Evolutionary conservation across 1,284 basidiomycete species (phyloP).

Genomic region (Cutaneotrichosporon arboriforme): DNA sequence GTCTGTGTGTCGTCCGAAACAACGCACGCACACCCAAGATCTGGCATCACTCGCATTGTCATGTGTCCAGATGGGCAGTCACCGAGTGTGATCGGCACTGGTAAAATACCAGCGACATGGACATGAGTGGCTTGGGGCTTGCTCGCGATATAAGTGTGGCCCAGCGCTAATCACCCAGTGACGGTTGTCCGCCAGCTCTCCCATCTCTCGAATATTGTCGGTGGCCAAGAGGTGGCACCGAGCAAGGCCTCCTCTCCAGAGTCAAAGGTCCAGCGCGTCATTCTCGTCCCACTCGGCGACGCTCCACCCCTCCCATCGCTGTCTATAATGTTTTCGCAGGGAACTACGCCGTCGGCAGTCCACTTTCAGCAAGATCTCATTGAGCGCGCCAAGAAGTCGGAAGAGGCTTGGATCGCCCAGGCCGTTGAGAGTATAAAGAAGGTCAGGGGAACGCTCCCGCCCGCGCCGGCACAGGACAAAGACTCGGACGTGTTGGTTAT

Average conservation of each 20-base stretch:
- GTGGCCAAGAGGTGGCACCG: conserved; percentile 2
- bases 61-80: not conserved
- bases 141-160: too few species aligned
- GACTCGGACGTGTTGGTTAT: conserved; percentile 37
- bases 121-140: too few species aligned
- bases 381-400: conserved; percentile 38
- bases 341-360: conserved; percentile 45
- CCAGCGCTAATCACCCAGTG: conserved; percentile 20
- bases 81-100: not conserved
- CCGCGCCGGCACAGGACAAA: conserved; percentile 32
- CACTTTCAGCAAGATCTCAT: conserved; percentile 48
- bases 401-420: conserved; percentile 42
- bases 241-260: not conserved
- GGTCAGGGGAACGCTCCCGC: conserved; percentile 41
- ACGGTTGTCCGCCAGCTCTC: conserved; percentile 34
- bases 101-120: too few species aligned
- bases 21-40: too few species aligned
- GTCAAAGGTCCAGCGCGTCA: conserved; percentile 25
- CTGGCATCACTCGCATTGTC: not conserved
- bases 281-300: conserved; percentile 44
- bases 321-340: conserved; percentile 38
- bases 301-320: conserved; percentile 43
- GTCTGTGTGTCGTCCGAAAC: too few species aligned
- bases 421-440: conserved; percentile 30
- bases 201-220: conserved; percentile 29